Evolutionary conservation across 768 basidiomycete genomes (phyloP).

Genomic region (Paxillus involutus): DNA sequence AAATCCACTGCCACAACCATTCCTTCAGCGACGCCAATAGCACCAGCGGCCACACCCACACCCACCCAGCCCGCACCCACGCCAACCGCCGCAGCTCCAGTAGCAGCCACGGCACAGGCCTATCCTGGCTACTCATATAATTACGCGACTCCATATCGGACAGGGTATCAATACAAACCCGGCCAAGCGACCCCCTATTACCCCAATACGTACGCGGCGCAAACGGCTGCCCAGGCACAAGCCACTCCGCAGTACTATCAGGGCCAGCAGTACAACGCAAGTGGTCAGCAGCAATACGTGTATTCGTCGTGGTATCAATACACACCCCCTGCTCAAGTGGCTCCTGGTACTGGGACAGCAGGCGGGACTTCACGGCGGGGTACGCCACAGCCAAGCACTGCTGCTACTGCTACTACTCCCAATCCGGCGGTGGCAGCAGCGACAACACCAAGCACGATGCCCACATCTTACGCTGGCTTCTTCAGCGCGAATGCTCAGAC

Average conservation of each 20-base stretch:
- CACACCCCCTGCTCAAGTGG: constrained; percentile 31
- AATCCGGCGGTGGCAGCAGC: constrained; percentile 16
- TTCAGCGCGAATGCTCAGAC: constrained; percentile 33
- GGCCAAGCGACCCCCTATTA: constrained; percentile 36
- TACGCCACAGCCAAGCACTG: constrained; percentile 43
- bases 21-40: constrained; percentile 32
- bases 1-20: constrained; percentile 41
- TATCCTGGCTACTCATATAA: constrained; percentile 35
- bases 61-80: constrained; percentile 24
- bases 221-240: constrained; percentile 25
- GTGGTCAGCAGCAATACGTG: constrained; percentile 40
- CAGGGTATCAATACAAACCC: constrained; percentile 38
- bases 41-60: constrained; percentile 35
- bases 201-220: constrained; percentile 26
- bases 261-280: constrained; percentile 33
- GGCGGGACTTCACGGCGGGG: constrained; percentile 36
- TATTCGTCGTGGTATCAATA: constrained; percentile 48
- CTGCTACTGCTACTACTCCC: constrained; percentile 18
- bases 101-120: constrained; percentile 27
- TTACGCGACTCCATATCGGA: constrained; percentile 35
- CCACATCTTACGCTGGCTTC: constrained; percentile 41
- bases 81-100: constrained; percentile 19
- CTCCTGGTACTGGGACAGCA: constrained; percentile 14
- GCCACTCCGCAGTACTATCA: constrained; percentile 35
- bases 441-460: constrained; percentile 28